A percentile compares a stretch with the other conserved stretches of the same genome.
Evolutionary conservation across 768 basidiomycete genomes (phyloP).

Genomic region (Leccinum subtestaceum): DNA sequence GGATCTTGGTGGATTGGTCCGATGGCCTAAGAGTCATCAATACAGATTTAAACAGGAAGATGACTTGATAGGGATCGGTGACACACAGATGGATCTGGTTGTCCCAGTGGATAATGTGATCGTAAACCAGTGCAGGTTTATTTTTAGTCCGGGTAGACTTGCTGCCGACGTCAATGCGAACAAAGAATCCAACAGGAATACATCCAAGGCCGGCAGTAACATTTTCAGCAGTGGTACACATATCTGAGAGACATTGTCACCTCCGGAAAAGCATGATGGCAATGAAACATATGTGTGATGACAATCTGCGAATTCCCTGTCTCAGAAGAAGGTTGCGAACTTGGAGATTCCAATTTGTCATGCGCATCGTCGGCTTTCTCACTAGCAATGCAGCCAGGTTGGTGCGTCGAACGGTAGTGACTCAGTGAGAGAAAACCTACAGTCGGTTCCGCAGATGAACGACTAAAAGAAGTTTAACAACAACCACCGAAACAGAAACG

Average conservation of each 20-base stretch:
- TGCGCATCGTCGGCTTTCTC: too few species aligned
- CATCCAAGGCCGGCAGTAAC: conserved; percentile 7
- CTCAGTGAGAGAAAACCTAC: not conserved
- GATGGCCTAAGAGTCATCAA: not conserved
- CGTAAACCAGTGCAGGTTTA: not conserved
- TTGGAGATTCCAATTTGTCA: not conserved
- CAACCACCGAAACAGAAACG: not conserved
- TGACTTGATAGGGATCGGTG: too few species aligned
- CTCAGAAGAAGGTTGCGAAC: not conserved
- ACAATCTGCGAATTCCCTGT: not conserved
- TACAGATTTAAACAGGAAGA: not conserved
- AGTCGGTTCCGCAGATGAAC: conserved; percentile 3
- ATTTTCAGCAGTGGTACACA: conserved; percentile 12
- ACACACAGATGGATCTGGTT: not conserved
- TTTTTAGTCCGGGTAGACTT: conserved; percentile 6
- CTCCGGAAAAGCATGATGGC: not conserved
- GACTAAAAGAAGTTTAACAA: not conserved
- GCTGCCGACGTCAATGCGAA: conserved; percentile 2
- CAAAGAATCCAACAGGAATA: conserved; percentile 18
- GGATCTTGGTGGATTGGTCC: not conserved
- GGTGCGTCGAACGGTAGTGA: not conserved
- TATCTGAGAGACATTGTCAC: conserved; percentile 1
- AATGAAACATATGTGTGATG: conserved; percentile 1
- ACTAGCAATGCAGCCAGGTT: not conserved
- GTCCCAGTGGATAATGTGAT: conserved; percentile 12